These are phyloP conservation scores for Parastagonospora nodorum DNA, from an alignment of 2,329 filamentous ascomycete genomes.

Conservation along the genomic window DNA sequence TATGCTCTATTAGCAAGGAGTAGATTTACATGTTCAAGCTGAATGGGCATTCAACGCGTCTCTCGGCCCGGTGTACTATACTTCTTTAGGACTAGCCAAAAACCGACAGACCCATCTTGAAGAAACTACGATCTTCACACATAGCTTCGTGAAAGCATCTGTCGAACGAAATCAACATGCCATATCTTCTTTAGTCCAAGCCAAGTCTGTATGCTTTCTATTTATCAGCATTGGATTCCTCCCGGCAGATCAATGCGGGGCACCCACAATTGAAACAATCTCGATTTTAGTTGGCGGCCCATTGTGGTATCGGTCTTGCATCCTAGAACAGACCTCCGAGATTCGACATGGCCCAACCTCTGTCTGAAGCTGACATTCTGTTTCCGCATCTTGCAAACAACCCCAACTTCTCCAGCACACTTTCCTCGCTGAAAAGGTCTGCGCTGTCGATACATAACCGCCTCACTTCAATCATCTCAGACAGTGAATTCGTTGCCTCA, in stretches of 20 bases:
- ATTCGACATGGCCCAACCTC: conserved; percentile 28
- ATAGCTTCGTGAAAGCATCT: no score
- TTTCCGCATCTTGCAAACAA: conserved; percentile 64
- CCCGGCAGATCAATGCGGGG: neutral
- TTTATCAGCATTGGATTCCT: no score
- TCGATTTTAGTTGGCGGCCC: neutral
- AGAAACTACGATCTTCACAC: no score
- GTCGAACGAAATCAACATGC: no score
- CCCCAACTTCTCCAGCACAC: conserved; percentile 66
- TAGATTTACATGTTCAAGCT: no score
- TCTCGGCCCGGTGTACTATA: no score
- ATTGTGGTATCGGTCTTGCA: neutral
- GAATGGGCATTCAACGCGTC: no score
- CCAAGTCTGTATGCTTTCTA: no score
- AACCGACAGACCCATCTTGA: no score
- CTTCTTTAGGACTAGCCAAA: no score
- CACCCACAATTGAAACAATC: neutral
- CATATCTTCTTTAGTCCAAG: no score
- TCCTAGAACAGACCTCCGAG: neutral
- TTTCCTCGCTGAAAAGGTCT: conserved; percentile 74
- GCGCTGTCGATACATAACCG: conserved; percentile 82
- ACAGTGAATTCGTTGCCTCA: conserved; percentile 73
- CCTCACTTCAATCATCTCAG: conserved; percentile 75
- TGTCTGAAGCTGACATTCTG: conserved; percentile 52
- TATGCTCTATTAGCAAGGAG: no score